phyloP scores from a whole-genome alignment of 2,329 filamentous ascomycete species.

The Parafenestella ontariensis region DNA sequence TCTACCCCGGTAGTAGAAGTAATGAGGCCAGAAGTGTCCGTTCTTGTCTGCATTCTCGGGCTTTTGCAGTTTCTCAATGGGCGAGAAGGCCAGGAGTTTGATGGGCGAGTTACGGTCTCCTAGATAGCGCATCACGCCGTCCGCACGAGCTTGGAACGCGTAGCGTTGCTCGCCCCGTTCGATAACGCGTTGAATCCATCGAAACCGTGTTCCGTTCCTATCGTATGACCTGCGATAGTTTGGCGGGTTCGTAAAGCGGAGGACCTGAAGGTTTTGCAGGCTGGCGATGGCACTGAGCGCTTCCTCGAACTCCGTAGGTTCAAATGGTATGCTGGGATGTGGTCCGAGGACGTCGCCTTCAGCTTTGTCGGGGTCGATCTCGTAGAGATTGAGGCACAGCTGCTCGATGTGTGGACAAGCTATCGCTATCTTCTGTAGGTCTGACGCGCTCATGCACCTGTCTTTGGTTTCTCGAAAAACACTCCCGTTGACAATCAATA shows the following conservation, averaged over 20 bases:
- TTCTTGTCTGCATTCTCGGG: background rate
- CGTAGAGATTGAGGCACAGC: conserved; percentile 7
- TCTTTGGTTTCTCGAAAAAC: background rate
- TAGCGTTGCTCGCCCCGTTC: background rate
- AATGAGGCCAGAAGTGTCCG: conserved; percentile 1
- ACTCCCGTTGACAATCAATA: conserved; percentile 1
- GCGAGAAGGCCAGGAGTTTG: conserved; percentile 1
- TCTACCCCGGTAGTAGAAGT: background rate
- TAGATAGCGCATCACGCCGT: conserved; percentile 1
- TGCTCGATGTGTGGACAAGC: background rate
- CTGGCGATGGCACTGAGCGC: background rate
- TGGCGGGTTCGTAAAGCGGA: background rate
- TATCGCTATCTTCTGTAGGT: background rate
- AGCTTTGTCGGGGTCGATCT: background rate
- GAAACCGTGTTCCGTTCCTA: background rate
- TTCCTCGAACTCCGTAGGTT: background rate
- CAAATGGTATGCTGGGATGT: too few relatives aligned
- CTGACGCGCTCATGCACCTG: background rate
- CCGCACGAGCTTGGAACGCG: background rate
- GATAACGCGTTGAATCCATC: background rate
- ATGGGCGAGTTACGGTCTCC: background rate
- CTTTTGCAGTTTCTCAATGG: background rate
- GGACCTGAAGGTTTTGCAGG: background rate
- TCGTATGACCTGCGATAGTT: background rate
- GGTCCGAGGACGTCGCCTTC: conserved; percentile 3